Percentiles rank a stretch among this genome's conserved stretches.
Evolutionary conservation across 148 eudicot species (phyloP).

Genomic region (Heliamphora exappendiculata): DNA sequence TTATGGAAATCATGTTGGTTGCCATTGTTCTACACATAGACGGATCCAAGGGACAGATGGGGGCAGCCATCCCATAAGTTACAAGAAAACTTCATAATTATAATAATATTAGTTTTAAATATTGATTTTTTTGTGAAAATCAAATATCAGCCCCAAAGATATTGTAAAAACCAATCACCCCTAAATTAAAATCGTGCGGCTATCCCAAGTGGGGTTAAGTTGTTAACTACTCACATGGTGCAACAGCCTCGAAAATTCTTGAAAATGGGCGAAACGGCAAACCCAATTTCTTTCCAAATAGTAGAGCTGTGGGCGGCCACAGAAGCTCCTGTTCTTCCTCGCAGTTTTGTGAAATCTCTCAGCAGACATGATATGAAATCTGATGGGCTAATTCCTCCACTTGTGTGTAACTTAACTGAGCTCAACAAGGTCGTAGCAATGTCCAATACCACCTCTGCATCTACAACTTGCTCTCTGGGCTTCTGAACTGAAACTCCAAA

Average conservation of each 20-base stretch:
- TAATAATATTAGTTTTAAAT: no score
- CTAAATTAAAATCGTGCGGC: no score
- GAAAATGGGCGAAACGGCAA: conserved; percentile 40
- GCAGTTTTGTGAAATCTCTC: conserved; percentile 22
- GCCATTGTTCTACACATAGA: no score
- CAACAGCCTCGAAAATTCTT: conserved; percentile 27
- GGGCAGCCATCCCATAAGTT: no score
- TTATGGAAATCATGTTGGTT: no score
- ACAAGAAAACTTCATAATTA: no score
- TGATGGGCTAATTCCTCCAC: conserved; percentile 41
- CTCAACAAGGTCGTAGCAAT: conserved; percentile 32
- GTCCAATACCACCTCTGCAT: conserved; percentile 54
- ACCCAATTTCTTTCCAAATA: conserved; percentile 45
- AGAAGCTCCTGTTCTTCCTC: conserved; percentile 1
- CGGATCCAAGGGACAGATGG: no score
- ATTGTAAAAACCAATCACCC: no score
- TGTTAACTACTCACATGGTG: conserved; percentile 34
- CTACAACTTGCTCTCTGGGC: conserved; percentile 65
- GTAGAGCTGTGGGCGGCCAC: conserved; percentile 13
- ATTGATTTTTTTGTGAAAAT: no score
- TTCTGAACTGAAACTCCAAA: conserved; percentile 30
- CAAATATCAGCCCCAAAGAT: no score
- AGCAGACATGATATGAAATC: conserved; percentile 43
- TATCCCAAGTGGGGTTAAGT: no score
- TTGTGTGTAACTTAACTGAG: conserved; percentile 27